Conservation (phyloP, 805 yeast genomes). For the Pichia heedii region DNA sequence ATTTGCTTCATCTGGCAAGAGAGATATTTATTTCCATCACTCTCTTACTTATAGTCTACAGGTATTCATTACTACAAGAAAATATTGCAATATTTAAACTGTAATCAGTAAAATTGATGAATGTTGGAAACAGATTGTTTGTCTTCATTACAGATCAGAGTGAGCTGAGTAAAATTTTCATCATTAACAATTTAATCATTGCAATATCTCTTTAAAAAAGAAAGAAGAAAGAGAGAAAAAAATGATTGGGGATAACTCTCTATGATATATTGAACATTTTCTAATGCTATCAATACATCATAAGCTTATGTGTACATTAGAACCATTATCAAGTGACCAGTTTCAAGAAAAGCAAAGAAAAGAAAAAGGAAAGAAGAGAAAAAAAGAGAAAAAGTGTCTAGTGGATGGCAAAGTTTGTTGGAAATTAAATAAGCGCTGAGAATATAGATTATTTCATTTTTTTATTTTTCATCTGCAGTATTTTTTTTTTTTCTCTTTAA, state of each 20-base stretch:
- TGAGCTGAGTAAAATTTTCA: conserved; percentile 51
- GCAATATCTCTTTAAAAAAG: not conserved
- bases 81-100: not conserved
- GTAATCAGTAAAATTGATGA: conserved; percentile 31
- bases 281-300: no score
- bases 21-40: no score
- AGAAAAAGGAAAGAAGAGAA: not conserved
- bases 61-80: not conserved
- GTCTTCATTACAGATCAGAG: conserved; percentile 46
- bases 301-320: no score
- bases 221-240: not conserved
- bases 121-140: conserved; percentile 39
- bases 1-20: no score
- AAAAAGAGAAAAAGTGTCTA: no score
- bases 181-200: conserved; percentile 27
- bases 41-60: no score
- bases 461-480: no score
- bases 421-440: no score
- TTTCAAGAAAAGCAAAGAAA: not conserved
- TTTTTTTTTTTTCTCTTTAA: no score
- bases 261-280: not conserved
- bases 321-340: no score
- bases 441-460: no score
- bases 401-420: no score
- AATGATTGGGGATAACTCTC: not conserved